phyloP scores from a whole-genome alignment of 2,329 filamentous ascomycete genomes.

The Penicillium hesseltinei region DNA sequence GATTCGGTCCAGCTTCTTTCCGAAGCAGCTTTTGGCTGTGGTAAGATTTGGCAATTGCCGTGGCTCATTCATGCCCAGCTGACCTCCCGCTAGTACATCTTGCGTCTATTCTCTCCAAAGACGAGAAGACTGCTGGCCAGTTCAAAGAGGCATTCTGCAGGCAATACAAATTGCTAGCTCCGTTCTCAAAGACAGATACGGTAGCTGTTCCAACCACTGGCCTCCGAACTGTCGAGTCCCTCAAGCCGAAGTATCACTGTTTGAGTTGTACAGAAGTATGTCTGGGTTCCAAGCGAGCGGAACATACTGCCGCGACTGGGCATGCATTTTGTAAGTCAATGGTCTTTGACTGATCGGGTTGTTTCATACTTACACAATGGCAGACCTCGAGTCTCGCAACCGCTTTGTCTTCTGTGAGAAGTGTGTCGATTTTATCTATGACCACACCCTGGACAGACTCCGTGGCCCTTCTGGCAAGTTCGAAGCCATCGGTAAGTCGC shows the following conservation, averaged over 20 bases:
- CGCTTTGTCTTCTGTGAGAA: slow-evolving; percentile 41
- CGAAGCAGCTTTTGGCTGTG: slow-evolving; percentile 43
- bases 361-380: slow-evolving; percentile 6
- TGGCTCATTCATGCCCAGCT: slow-evolving; percentile 11
- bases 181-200: slow-evolving; percentile 26
- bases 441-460: slow-evolving; percentile 39
- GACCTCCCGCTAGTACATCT: slow-evolving; percentile 38
- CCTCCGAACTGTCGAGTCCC: slow-evolving; percentile 25
- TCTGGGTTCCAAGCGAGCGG: slow-evolving; percentile 31
- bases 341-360: background rate
- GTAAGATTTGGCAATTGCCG: slow-evolving; percentile 27
- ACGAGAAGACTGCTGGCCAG: slow-evolving; percentile 34
- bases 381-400: slow-evolving; percentile 44
- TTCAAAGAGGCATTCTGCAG: slow-evolving; percentile 38
- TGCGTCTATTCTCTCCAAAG: slow-evolving; percentile 30
- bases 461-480: slow-evolving; percentile 23
- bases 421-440: slow-evolving; percentile 45
- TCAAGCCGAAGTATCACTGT: slow-evolving; percentile 43
- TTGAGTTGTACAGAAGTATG: slow-evolving; percentile 38
- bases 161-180: slow-evolving; percentile 30
- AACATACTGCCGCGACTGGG: slow-evolving; percentile 38
- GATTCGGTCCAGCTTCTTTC: slow-evolving; percentile 34
- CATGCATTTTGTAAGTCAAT: slow-evolving; percentile 42
- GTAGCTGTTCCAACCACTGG: slow-evolving; percentile 20
- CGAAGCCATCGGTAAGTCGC: slow-evolving; percentile 12